Conservation (phyloP, 805 yeast genomes). For the Yamadazyma paraphyllophila region DNA sequence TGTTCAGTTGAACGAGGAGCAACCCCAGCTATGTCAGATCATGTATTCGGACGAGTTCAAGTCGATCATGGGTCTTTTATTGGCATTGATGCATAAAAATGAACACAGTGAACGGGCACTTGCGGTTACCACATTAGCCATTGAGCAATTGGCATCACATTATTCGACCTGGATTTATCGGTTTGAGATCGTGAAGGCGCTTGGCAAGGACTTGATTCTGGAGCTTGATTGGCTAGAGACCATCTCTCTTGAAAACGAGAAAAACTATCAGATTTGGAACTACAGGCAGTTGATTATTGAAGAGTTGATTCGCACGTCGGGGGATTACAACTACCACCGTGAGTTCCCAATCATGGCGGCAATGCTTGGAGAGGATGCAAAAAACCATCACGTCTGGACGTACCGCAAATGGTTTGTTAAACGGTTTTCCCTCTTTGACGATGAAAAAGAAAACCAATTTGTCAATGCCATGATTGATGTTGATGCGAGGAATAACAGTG, state of each 20-base stretch:
- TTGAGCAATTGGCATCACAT: conserved; percentile 78
- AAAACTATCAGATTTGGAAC: conserved; percentile 97
- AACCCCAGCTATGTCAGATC: conserved; percentile 57
- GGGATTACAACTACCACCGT: conserved; percentile 21
- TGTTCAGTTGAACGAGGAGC: conserved; percentile 40
- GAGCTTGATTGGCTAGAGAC: conserved; percentile 82
- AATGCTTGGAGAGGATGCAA: conserved; percentile 76
- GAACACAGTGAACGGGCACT: conserved; percentile 75
- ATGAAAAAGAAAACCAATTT: conserved; percentile 50
- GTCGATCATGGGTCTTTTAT: conserved; percentile 55
- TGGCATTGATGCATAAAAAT: conserved; percentile 54
- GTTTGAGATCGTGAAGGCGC: conserved; percentile 45
- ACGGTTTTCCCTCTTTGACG: conserved; percentile 46
- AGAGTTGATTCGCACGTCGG: conserved; percentile 18
- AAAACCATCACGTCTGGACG: conserved; percentile 97
- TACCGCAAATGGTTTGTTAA: conserved; percentile 81
- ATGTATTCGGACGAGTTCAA: conserved; percentile 72
- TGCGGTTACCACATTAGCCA: conserved; percentile 59
- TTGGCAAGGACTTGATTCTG: conserved; percentile 38
- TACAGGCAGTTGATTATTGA: conserved; percentile 70
- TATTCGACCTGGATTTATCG: conserved; percentile 87
- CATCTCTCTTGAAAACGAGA: conserved; percentile 72
- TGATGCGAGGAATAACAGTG: conserved; percentile 87
- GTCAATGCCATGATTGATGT: conserved; percentile 45
- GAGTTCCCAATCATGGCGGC: conserved; percentile 65